These are phyloP conservation scores for Agaricales sp. DNA, from an alignment of 1,284 basidiomycete genomes.

Conservation along the genomic window DNA sequence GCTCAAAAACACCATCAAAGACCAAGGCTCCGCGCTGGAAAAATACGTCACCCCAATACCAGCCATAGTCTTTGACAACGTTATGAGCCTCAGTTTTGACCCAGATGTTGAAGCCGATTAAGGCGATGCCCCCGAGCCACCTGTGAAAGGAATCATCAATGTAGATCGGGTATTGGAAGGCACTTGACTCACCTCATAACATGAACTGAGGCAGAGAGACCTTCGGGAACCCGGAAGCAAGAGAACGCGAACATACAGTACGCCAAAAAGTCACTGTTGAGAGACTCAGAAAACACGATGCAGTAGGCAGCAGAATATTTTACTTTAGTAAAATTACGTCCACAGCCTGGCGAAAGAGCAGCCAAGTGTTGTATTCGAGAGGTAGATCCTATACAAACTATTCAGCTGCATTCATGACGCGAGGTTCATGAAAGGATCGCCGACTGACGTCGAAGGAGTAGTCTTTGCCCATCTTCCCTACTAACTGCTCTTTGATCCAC, in stretches of 20 bases:
- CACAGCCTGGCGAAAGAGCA: constrained; percentile 86
- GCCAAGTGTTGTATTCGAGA: constrained; percentile 83
- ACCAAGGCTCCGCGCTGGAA: constrained; percentile 87
- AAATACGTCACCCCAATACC: constrained; percentile 99
- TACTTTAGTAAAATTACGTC: constrained; percentile 95
- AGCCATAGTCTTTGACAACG: constrained; percentile 88
- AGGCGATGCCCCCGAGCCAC: constrained; percentile 77
- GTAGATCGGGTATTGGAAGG: background rate
- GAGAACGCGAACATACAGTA: constrained; percentile 95
- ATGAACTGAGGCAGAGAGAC: constrained; percentile 67
- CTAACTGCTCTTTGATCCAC: constrained; percentile 85
- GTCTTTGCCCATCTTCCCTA: constrained; percentile 89
- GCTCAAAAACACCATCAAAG: constrained; percentile 96
- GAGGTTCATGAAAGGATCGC: background rate
- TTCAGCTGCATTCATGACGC: constrained; percentile 5
- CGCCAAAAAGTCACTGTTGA: constrained; percentile 78
- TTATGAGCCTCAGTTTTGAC: constrained; percentile 97
- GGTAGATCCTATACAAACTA: constrained; percentile 67
- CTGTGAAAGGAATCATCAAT: constrained; percentile 26
- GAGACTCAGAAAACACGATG: constrained; percentile 7
- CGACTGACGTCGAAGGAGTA: constrained; percentile 81
- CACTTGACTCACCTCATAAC: constrained; percentile 50
- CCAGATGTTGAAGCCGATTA: constrained; percentile 96
- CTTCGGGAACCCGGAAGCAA: constrained; percentile 76
- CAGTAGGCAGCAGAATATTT: constrained; percentile 17